These are phyloP conservation scores for Pulveroboletus sp. DNA, from an alignment of 768 basidiomycete genomes.

Conservation along the genomic window DNA sequence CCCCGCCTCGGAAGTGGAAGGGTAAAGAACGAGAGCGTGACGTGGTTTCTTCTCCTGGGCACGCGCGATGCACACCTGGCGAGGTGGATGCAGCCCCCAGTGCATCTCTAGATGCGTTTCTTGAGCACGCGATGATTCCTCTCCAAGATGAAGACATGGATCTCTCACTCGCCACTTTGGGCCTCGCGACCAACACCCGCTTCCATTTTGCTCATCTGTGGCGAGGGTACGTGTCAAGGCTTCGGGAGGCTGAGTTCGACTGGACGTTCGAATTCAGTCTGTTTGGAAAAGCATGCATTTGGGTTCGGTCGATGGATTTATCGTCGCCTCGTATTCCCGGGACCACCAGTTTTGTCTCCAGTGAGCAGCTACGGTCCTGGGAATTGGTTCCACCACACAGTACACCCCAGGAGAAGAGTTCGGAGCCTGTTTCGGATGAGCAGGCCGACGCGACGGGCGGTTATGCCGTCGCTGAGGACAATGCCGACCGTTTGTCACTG, in stretches of 20 bases:
- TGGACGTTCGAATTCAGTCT: background rate
- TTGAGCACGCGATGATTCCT: constrained; percentile 8
- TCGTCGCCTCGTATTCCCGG: constrained; percentile 4
- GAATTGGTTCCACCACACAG: constrained; percentile 4
- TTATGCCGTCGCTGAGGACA: background rate
- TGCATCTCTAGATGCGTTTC: constrained; percentile 9
- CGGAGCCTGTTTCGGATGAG: background rate
- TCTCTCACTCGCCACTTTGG: constrained; percentile 13
- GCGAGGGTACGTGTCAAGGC: constrained; percentile 11
- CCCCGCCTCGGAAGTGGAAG: constrained; percentile 7
- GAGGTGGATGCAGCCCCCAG: background rate
- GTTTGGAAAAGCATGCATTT: background rate
- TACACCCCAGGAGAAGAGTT: background rate
- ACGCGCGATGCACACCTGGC: background rate
- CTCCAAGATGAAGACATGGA: constrained; percentile 14
- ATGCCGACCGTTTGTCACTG: background rate
- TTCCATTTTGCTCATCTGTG: constrained; percentile 21
- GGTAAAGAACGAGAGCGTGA: constrained; percentile 21
- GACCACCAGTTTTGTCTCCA: constrained; percentile 8
- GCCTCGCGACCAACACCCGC: constrained; percentile 19
- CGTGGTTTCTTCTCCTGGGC: background rate
- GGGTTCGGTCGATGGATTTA: background rate
- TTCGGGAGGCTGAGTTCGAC: constrained; percentile 9
- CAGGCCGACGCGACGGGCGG: background rate
- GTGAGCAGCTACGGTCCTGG: constrained; percentile 14